Conservation (phyloP, 148 eudicot species). For the Mesembryanthemum crystallinum region DNA sequence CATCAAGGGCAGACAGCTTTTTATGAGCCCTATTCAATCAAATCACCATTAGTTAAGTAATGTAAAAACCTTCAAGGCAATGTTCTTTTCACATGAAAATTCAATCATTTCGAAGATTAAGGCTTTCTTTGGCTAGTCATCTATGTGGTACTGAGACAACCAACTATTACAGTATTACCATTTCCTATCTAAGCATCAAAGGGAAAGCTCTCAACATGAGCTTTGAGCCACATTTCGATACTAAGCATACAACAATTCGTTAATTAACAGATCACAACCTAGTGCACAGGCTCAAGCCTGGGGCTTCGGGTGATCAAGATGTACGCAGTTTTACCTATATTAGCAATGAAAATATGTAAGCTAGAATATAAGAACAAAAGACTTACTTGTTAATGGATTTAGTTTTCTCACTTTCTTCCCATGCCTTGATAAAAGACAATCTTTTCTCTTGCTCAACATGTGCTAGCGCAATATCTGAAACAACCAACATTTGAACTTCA, state of each 20-base stretch:
- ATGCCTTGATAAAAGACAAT: conserved; percentile 81
- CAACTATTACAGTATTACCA: no score
- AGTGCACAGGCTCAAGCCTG: neutral
- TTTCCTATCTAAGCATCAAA: no score
- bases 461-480: conserved; percentile 63
- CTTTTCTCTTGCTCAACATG: conserved; percentile 67
- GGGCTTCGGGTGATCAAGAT: neutral
- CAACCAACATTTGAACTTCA: neutral
- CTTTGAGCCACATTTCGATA: no score
- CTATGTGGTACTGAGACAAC: no score
- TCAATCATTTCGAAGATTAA: neutral
- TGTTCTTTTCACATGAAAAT: neutral
- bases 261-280: no score
- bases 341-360: neutral
- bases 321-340: neutral
- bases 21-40: conserved; percentile 57
- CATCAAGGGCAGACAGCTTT: conserved; percentile 45
- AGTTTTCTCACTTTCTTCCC: conserved; percentile 85
- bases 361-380: neutral
- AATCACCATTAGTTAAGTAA: neutral
- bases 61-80: neutral
- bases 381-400: conserved; percentile 42
- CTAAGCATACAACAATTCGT: no score
- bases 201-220: no score
- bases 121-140: no score